Conservation (phyloP, 192 early-diverging fungal species). For the Entomortierella chlamydospora region DNA sequence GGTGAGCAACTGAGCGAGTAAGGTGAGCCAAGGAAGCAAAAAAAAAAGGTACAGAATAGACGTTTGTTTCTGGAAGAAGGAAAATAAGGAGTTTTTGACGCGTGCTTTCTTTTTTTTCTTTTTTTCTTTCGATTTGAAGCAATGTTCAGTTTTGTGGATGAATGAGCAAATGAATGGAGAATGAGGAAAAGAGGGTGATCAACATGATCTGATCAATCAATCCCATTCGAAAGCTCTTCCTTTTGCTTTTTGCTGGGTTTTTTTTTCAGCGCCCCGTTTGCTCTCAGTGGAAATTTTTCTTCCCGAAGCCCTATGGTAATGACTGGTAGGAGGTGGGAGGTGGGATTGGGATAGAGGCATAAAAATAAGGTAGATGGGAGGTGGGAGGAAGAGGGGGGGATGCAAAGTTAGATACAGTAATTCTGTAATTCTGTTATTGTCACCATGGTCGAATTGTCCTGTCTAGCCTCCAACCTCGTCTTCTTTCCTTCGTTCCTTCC, state of each 20-base stretch:
- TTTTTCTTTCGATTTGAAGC: background rate
- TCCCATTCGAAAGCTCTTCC: background rate
- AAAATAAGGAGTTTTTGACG: background rate
- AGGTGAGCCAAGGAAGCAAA: background rate
- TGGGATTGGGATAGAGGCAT: background rate
- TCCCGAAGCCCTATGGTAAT: conserved; percentile 27
- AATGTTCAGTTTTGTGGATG: too few species aligned
- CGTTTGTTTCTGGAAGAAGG: background rate
- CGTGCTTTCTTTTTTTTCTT: conserved; percentile 1
- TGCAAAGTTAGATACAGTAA: background rate
- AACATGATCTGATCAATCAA: conserved; percentile 19
- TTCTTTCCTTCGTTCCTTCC: too few species aligned
- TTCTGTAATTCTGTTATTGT: background rate
- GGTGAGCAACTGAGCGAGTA: too few species aligned
- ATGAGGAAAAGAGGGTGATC: conserved; percentile 1
- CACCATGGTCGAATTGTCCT: too few species aligned
- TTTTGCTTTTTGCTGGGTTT: conserved; percentile 5
- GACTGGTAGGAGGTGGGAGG: background rate
- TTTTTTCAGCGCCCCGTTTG: conserved; percentile 4
- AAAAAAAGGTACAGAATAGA: background rate
- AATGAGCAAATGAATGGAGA: background rate
- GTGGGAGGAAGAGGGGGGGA: background rate
- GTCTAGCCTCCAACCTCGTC: too few species aligned
- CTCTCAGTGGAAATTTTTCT: conserved; percentile 24
- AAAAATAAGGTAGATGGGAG: background rate